Evolutionary conservation across 805 yeast species (phyloP).

Genomic region (Wickerhamiella brachini): DNA sequence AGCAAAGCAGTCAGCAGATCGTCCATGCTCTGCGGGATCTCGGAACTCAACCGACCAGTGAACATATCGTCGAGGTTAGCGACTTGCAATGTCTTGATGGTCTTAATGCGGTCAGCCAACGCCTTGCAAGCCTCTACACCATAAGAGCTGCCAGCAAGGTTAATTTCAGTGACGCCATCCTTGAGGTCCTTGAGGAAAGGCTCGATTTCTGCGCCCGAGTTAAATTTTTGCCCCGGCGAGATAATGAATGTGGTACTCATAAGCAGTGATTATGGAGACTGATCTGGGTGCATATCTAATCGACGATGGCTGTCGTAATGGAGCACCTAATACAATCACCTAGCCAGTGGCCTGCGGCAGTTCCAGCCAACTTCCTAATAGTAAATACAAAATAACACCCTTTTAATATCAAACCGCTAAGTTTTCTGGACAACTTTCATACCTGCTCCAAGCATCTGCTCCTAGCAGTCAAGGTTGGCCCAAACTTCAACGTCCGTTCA

Average conservation of each 20-base stretch:
- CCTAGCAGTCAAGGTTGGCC: too few relatives aligned
- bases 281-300: neutral
- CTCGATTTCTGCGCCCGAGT: conserved; percentile 55
- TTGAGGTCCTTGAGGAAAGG: conserved; percentile 50
- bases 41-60: conserved; percentile 89
- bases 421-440: too few relatives aligned
- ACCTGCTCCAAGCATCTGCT: too few relatives aligned
- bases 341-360: too few relatives aligned
- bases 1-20: conserved; percentile 61
- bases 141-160: conserved; percentile 85
- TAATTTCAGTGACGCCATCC: conserved; percentile 39
- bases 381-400: too few relatives aligned
- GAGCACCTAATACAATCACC: too few relatives aligned
- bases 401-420: too few relatives aligned
- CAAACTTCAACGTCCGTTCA: too few relatives aligned
- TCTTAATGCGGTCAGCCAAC: conserved; percentile 42
- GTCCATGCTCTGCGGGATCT: conserved; percentile 74
- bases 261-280: neutral
- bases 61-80: conserved; percentile 83
- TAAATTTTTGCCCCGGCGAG: conserved; percentile 36
- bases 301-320: too few relatives aligned
- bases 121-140: conserved; percentile 79
- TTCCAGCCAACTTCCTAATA: too few relatives aligned
- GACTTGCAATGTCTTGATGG: conserved; percentile 34
- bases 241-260: conserved; percentile 3